Evolutionary conservation across 768 basidiomycete genomes (phyloP).

Genomic region (Panaeolus cyanescens): DNA sequence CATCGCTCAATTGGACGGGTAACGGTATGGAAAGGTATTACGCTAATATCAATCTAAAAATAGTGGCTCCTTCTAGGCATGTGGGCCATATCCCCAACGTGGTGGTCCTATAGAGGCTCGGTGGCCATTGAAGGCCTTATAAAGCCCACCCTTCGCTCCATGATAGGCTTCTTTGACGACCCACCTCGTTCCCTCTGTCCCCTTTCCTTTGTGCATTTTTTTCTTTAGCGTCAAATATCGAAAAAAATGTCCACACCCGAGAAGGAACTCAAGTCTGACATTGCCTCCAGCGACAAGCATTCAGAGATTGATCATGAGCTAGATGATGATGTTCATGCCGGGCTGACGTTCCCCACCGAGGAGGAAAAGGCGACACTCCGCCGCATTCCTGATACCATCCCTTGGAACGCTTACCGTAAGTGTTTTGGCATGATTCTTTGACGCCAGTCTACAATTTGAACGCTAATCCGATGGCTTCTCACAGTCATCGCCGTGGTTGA

Average conservation of each 20-base stretch:
- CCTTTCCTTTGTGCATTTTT: background rate
- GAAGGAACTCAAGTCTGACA: conserved; percentile 16
- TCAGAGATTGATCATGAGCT: conserved; percentile 21
- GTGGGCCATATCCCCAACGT: background rate
- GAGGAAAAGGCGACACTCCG: conserved; percentile 61
- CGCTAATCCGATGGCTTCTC: background rate
- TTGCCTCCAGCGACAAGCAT: conserved; percentile 14
- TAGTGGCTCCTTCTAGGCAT: background rate
- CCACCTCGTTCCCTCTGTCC: background rate
- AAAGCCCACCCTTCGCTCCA: background rate
- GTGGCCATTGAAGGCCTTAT: background rate
- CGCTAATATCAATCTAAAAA: background rate
- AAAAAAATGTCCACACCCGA: conserved; percentile 23
- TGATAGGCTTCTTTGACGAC: background rate
- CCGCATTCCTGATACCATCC: conserved; percentile 59
- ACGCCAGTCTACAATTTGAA: background rate
- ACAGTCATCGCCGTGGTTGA: conserved; percentile 69
- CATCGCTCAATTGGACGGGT: background rate
- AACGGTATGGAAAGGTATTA: background rate
- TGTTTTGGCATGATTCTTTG: background rate
- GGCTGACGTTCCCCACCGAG: conserved; percentile 63
- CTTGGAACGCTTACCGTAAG: conserved; percentile 59
- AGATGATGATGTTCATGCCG: conserved; percentile 44
- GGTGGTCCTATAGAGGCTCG: background rate
- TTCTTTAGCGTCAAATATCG: background rate